Percentiles rank a stretch among this genome's conserved stretches.
Conservation (phyloP, 2,329 filamentous ascomycete species). For the Penicillium verrucosum region DNA sequence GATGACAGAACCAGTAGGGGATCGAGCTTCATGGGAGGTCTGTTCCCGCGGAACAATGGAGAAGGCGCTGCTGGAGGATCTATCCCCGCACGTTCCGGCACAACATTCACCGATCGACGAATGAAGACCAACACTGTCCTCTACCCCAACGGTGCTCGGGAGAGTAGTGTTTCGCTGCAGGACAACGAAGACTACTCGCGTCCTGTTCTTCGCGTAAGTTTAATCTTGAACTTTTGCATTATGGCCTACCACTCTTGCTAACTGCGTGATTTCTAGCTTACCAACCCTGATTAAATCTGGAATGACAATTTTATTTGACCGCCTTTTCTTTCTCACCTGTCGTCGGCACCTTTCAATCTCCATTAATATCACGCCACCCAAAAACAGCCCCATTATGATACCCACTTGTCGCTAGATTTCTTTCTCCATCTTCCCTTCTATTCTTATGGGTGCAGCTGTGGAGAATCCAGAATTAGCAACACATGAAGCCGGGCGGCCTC, state of each 20-base stretch:
- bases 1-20: conserved; percentile 34
- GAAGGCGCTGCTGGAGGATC: conserved; percentile 9
- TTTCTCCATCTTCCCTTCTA: conserved; percentile 20
- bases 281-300: conserved; percentile 34
- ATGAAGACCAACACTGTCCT: conserved; percentile 44
- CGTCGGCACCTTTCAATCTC: conserved; percentile 17
- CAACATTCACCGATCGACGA: conserved; percentile 44
- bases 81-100: conserved; percentile 21
- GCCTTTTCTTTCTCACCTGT: conserved; percentile 11
- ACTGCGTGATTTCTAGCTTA: conserved; percentile 25
- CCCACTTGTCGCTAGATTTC: conserved; percentile 33
- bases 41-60: conserved; percentile 28
- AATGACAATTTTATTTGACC: conserved; percentile 10
- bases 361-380: conserved; percentile 29
- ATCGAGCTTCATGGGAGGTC: conserved; percentile 34
- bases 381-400: conserved; percentile 40
- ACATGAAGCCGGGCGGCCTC: neutral
- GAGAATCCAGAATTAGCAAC: neutral
- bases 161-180: conserved; percentile 46
- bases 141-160: conserved; percentile 41
- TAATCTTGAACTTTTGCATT: neutral
- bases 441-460: conserved; percentile 10
- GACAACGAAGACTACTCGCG: conserved; percentile 50
- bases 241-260: conserved; percentile 8
- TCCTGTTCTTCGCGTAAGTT: conserved; percentile 43